These are phyloP conservation scores for Paulinella micropora DNA, from an alignment of 78 protist species.

Conservation along the genomic window DNA sequence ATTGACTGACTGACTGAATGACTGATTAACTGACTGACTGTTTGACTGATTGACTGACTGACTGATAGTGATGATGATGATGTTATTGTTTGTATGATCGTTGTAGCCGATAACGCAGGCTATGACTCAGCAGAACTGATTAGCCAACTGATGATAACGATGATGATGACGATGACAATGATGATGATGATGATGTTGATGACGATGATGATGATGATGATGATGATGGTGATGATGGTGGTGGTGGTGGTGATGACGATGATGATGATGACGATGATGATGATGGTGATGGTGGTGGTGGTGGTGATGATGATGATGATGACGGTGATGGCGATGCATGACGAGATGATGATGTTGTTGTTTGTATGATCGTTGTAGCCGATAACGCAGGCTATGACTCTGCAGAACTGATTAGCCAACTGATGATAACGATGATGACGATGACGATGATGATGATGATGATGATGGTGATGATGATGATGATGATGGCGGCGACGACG, in stretches of 20 bases:
- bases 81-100: no score
- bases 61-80: no score
- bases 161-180: background rate
- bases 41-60: no score
- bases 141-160: background rate
- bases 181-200: background rate
- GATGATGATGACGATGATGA: background rate
- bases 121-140: no score
- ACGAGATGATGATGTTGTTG: background rate
- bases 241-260: background rate
- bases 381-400: slow-evolving; percentile 59
- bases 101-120: slow-evolving; percentile 72
- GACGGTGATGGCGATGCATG: background rate
- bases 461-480: no score
- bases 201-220: background rate
- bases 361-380: background rate
- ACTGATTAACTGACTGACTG: no score
- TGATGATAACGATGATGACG: no score
- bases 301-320: background rate
- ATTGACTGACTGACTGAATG: no score
- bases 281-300: background rate
- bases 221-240: background rate
- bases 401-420: no score
- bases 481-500: no score
- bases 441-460: no score